A percentile compares a stretch with the other conserved stretches of the same genome.
These are phyloP conservation scores for Ilex paraguariensis DNA, from an alignment of 305 asterid species.

Conservation along the genomic window DNA sequence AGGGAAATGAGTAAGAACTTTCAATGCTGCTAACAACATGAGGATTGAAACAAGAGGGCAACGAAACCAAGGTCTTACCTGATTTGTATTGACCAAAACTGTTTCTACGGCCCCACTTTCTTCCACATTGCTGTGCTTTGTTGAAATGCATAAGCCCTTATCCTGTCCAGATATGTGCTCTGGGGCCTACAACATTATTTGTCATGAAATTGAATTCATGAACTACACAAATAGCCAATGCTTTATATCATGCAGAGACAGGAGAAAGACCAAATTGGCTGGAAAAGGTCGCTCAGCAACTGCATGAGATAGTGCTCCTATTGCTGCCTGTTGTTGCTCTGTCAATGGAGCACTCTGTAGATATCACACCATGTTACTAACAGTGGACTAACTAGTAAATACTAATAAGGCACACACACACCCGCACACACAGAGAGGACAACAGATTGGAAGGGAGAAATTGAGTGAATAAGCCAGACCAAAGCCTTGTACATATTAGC, in stretches of 20 bases:
- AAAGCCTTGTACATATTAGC: neutral
- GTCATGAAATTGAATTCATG: constrained; percentile 4
- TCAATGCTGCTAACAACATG: too few relatives aligned
- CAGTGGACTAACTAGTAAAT: constrained; percentile 1
- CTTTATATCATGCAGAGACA: constrained; percentile 1
- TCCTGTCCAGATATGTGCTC: constrained; percentile 56
- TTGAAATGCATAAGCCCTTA: constrained; percentile 47
- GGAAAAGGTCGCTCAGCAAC: constrained; percentile 94
- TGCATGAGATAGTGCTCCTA: constrained; percentile 87
- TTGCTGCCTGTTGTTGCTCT: constrained; percentile 86
- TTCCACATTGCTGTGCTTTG: constrained; percentile 51
- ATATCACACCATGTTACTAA: constrained; percentile 7
- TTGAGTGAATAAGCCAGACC: neutral
- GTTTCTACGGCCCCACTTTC: constrained; percentile 69
- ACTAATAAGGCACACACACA: neutral
- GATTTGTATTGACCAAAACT: constrained; percentile 78
- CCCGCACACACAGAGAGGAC: neutral
- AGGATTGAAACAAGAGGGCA: neutral
- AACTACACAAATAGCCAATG: constrained; percentile 6
- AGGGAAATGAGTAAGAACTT: too few relatives aligned
- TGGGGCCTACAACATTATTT: constrained; percentile 38
- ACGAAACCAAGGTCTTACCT: constrained; percentile 34
- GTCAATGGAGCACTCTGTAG: constrained; percentile 88
- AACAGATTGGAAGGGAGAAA: neutral
- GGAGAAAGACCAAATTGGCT: constrained; percentile 55